Evolutionary conservation across 2,329 filamentous ascomycete genomes (phyloP).

Genomic region (Diaporthe helianthi): DNA sequence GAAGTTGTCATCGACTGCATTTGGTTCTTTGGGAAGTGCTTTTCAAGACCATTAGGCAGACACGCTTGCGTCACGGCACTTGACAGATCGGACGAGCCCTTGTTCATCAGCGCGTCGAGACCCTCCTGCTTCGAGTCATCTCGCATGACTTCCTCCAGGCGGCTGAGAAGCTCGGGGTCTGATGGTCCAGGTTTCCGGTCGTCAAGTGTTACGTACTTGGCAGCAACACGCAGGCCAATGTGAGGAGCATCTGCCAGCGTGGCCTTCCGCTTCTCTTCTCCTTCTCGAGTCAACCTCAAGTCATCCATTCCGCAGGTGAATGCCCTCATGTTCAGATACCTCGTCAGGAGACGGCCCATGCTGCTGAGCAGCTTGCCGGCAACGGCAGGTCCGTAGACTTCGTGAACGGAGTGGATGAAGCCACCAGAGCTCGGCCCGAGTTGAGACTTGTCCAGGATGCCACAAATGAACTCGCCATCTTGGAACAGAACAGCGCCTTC

Average conservation of each 20-base stretch:
- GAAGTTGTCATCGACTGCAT: slow-evolving; percentile 99
- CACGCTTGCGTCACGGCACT: slow-evolving; percentile 79
- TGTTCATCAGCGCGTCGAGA: slow-evolving; percentile 87
- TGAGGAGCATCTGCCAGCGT: slow-evolving; percentile 71
- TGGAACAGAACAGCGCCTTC: slow-evolving; percentile 84
- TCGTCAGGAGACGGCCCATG: slow-evolving; percentile 86
- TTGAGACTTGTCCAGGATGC: slow-evolving; percentile 95
- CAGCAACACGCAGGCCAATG: slow-evolving; percentile 80
- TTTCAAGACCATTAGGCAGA: slow-evolving; percentile 82
- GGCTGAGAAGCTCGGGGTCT: slow-evolving; percentile 74
- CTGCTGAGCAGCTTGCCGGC: slow-evolving; percentile 90
- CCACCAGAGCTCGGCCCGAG: slow-evolving; percentile 88
- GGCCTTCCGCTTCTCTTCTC: slow-evolving; percentile 74
- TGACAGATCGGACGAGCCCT: slow-evolving; percentile 72
- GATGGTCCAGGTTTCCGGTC: slow-evolving; percentile 66
- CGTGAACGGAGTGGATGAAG: slow-evolving; percentile 89
- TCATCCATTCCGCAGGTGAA: slow-evolving; percentile 99
- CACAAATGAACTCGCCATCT: slow-evolving; percentile 85
- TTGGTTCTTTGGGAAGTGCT: slow-evolving; percentile 94
- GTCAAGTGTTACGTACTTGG: slow-evolving; percentile 86
- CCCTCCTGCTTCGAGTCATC: slow-evolving; percentile 91
- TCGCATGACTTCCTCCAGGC: slow-evolving; percentile 87
- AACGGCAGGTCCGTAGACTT: slow-evolving; percentile 86
- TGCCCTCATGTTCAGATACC: slow-evolving; percentile 89
- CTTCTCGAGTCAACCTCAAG: slow-evolving; percentile 80